Conservation (phyloP, 305 asterid genomes). For the Stenogyne calaminthoides region DNA sequence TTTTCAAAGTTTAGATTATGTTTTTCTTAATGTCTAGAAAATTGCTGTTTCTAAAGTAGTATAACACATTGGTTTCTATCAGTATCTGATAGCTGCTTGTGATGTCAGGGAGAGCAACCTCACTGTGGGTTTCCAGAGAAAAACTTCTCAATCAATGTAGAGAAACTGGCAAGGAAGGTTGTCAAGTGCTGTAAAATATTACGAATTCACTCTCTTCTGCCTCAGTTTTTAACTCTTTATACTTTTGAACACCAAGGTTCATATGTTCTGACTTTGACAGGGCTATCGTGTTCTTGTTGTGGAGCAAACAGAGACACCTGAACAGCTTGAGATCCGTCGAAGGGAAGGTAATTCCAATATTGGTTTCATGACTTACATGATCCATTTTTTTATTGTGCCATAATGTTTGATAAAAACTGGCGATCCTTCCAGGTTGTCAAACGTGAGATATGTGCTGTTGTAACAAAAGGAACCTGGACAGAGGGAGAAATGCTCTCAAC, state of each 20-base stretch:
- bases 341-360: conserved; percentile 63
- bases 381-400: conserved; percentile 6
- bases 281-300: conserved; percentile 96
- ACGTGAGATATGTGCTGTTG: conserved; percentile 95
- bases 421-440: conserved; percentile 72
- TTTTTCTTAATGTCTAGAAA: conserved; percentile 6
- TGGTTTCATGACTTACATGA: conserved; percentile 18
- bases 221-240: not conserved
- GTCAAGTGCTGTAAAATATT: conserved; percentile 24
- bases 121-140: conserved; percentile 99
- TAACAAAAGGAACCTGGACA: conserved; percentile 93
- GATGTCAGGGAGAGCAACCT: conserved; percentile 92
- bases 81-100: conserved; percentile 38
- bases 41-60: conserved; percentile 22
- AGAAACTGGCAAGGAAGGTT: conserved; percentile 95
- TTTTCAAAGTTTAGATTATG: not conserved
- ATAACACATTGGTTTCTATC: conserved; percentile 21
- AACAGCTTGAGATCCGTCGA: conserved; percentile 94
- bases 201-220: conserved; percentile 11
- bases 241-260: conserved; percentile 13
- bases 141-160: conserved; percentile 79
- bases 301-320: conserved; percentile 99
- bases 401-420: conserved; percentile 30
- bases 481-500: conserved; percentile 87
- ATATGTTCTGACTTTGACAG: conserved; percentile 46